Base-by-base conservation (phyloP, 768 basidiomycete genomes). In the Russula vinacea region DNA sequence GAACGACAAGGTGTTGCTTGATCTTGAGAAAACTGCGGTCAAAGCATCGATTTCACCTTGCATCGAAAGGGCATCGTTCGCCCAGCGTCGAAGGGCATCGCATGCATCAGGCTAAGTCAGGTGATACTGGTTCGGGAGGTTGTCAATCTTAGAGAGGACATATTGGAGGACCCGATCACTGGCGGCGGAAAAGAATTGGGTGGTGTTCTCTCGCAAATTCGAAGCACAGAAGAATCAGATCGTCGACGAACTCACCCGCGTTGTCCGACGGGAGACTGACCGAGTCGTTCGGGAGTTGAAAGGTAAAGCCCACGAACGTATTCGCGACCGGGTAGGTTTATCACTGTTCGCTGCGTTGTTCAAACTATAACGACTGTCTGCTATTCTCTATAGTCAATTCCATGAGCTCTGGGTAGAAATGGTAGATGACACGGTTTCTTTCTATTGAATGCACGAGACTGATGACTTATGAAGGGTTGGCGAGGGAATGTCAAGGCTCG, bases 251-350 rank as follows among this genome's bases (percentile, higher is more conserved):
- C 17, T 67, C 56, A 47, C 70, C 45, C 37, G 42, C 53, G 58
- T 71, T 56, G 53, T 72, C 19, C 37, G 60, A 14, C 66, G 67
- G 10, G 71, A 69, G 50, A 53, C 65, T 3, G 60, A 63, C 8
- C 62, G 68, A 1, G 53, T 62, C 9, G 61, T 71, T 14, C 54
- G 47, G 4, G 65, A 65, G 26, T 53, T 74, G 13, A 64, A 58
- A 17, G 59, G 61, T 9, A 73, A 73, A 0, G 69, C 74, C 1
- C 72, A 73, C 42, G 68, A 70, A 17, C 60, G 70, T 6, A 70
- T 75, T 29, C 65, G 52, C 17, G 61, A 66, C 10, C 16, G 33
- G 4, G 65, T 66, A 13, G 7, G 65, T n/a, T 40, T 16, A 9
- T 14, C 5, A 1, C 10, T 2, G 1, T 5, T 19, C 22, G 2